These are phyloP conservation scores for Pseudocercospora macadamiae DNA, from an alignment of 2,329 filamentous ascomycete genomes.

Conservation along the genomic window DNA sequence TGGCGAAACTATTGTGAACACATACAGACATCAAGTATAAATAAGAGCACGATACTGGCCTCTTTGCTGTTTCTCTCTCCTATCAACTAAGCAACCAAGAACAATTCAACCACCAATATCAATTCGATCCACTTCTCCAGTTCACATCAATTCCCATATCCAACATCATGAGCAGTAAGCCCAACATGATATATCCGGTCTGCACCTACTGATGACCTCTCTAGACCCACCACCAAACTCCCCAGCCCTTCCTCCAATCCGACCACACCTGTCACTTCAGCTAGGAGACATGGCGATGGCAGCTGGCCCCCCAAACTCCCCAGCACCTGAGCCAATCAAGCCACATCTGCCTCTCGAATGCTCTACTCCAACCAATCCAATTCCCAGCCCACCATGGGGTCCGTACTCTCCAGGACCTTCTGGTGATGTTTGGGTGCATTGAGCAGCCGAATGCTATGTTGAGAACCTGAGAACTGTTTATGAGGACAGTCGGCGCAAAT, in stretches of 20 bases:
- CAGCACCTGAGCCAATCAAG: no score
- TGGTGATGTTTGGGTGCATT: not conserved
- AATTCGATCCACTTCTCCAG: no score
- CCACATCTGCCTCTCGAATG: no score
- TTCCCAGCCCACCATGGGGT: not conserved
- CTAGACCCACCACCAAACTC: slow-evolving; percentile 1
- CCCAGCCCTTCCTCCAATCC: not conserved
- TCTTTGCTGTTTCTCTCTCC: not conserved
- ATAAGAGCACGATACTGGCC: not conserved
- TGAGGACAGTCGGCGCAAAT: no score
- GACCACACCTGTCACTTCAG: not conserved
- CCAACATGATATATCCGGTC: not conserved
- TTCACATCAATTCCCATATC: no score
- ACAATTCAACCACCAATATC: no score
- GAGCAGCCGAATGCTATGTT: not conserved
- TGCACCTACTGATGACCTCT: not conserved
- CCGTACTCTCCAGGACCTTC: not conserved
- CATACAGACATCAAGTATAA: not conserved
- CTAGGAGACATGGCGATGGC: not conserved
- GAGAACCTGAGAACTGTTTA: no score
- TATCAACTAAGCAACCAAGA: not conserved
- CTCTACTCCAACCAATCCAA: not conserved
- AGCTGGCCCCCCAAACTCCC: not conserved
- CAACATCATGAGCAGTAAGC: not conserved
- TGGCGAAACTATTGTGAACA: not conserved